Percentiles rank a stretch among this genome's conserved stretches.
phyloP scores from a whole-genome alignment of 2,329 filamentous ascomycete species.

The Emmonsiellopsis sp. region DNA sequence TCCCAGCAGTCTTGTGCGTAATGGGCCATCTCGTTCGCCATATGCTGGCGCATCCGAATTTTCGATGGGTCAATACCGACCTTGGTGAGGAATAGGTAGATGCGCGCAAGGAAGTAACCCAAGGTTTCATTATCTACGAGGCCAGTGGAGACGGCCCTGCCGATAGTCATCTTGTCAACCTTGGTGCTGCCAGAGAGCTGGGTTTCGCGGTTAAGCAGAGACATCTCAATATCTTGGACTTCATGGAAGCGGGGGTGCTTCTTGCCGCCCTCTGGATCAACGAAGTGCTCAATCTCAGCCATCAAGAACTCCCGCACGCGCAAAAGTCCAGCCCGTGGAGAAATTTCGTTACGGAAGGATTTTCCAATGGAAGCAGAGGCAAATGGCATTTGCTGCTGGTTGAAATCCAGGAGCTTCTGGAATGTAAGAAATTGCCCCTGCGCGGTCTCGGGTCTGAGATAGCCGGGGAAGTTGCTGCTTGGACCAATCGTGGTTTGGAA shows the following conservation, averaged over 20 bases:
- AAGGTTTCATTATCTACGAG: constrained; percentile 96
- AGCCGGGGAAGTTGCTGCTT: constrained; percentile 76
- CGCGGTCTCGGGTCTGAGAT: constrained; percentile 86
- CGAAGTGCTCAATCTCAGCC: constrained; percentile 98
- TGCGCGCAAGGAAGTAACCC: constrained; percentile 92
- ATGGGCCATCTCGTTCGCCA: constrained; percentile 84
- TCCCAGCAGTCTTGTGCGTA: constrained; percentile 98
- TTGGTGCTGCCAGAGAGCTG: constrained; percentile 80
- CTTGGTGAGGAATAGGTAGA: constrained; percentile 80
- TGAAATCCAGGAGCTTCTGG: constrained; percentile 90
- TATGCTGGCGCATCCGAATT: constrained; percentile 94
- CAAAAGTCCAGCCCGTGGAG: constrained; percentile 79
- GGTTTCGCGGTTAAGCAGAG: constrained; percentile 72
- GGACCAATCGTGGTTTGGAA: constrained; percentile 94
- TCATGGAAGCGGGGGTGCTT: constrained; percentile 83
- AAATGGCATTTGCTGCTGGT: constrained; percentile 91
- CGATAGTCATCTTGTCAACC: constrained; percentile 65
- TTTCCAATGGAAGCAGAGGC: constrained; percentile 96
- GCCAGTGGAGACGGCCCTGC: constrained; percentile 71
- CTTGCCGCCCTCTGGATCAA: constrained; percentile 90
- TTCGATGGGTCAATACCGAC: constrained; percentile 82
- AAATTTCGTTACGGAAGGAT: constrained; percentile 97
- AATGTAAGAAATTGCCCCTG: constrained; percentile 99
- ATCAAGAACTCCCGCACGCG: constrained; percentile 96
- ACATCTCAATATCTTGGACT: constrained; percentile 73